Base-by-base conservation (phyloP, 495 filamentous ascomycete genomes). In the Penicillium nucicola region DNA sequence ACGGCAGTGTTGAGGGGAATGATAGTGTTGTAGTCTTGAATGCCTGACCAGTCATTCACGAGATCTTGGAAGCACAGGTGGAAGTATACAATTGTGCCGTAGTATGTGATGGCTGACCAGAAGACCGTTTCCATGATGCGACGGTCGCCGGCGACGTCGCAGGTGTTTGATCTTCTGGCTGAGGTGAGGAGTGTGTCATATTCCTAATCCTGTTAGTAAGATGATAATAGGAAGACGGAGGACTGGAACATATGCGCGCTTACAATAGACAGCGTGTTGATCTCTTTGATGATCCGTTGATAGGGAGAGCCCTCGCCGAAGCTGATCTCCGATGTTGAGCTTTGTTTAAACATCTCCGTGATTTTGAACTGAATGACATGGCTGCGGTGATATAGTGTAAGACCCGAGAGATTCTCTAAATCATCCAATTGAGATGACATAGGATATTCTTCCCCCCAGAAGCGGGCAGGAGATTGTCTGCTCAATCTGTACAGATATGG, bases 401-500 rank as follows among this genome's bases (percentile, higher is more conserved):
- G 47, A 8, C 53, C 55, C 2, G 62, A 55, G 11, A 66, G 58
- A 39, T 70, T 70, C 41, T 70, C 67, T 33, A 66, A 28, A 19
- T 70, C 67, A 48, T 70, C 67, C 23, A 70, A 37, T 13, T 57
- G 65, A 15, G 65, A 61, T n/a, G 65, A 50, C 25, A 63, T 45
- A 0, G 62, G 62, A 25, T 70, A 70, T 9, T 35, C 25, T 2
- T 66, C 59, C 13, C 65, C 67, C 67, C 67, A 70, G 53, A 66
- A 68, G 9, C 62, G 58, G 15, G 65, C 30, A 6, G 65, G 60
- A 1, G 67, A 70, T 45, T 66, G 67, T 28, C 67, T 56, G 42
- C 65, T 62, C 14, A 70, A 60, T 33, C 53, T 46, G 54, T 68
- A 68, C 5, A 68, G 52, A 11, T 68, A 56, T 1, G 61, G 22